Base-by-base conservation (phyloP, 805 yeast species). In the Pachysolen tannophilus region DNA sequence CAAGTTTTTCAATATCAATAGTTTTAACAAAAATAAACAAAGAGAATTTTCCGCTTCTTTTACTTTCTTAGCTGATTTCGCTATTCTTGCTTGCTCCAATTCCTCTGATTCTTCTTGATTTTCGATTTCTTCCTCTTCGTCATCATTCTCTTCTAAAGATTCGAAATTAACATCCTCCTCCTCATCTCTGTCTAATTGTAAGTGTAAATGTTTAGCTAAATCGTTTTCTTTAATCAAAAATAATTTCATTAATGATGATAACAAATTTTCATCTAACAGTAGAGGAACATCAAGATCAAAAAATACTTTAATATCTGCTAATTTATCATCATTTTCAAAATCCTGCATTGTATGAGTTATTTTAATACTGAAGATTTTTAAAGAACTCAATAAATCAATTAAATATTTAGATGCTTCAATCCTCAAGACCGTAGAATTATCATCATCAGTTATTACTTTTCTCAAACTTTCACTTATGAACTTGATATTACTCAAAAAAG, bases 201-300 rank as follows among this genome's bases (percentile, higher is more conserved):
- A 47, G 0, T 52, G 47, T n/a, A 56, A 30, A 1, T 52, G 25
- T 29, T 50, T 55, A 0, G 76, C 75, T 9, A 63, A 44, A 16
- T 58, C 56, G 6, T 67, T 59, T 44, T 78, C 86, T 39, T 67
- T 63, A 16, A 61, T 48, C 40, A 76, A 56, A 41, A 68, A 78
- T 3, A 67, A 47, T n/a, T 59, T 49, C 38, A 66, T 35, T 10
- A 76, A 43, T 2, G 56, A 45, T 1, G 45, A 43, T 37, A 61
- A 60, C 3, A 63, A 24, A 2, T 48, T 47, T 1, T 35, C 31
- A 2, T 66, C 58, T 1, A 70, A 33, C 7, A 39, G 35, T 5
- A 55, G 42, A 0, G 48, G 43, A 30, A 56, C 29, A 27, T 46
- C 53, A 6, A 44, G 31, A 30, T 52, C 53, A 38, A 60, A 63